These are phyloP conservation scores for Avena insularis DNA, from an alignment of 176 grass and related monocot genomes.

Conservation along the genomic window DNA sequence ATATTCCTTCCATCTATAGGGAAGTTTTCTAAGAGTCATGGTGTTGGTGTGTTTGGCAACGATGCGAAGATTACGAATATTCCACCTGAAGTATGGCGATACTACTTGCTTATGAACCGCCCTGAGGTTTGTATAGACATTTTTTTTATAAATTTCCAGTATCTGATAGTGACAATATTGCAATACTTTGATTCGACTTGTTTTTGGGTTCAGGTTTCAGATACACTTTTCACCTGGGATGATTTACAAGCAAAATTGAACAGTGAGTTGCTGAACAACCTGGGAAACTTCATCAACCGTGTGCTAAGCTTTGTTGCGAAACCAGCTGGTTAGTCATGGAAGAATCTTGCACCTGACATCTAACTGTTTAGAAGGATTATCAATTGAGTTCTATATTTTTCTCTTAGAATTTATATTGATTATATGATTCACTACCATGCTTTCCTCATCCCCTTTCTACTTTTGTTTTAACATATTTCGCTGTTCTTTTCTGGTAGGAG, in stretches of 20 bases:
- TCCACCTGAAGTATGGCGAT: slow-evolving; percentile 91
- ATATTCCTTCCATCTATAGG: slow-evolving; percentile 50
- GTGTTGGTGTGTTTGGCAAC: slow-evolving; percentile 97
- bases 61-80: slow-evolving; percentile 90
- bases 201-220: slow-evolving; percentile 68
- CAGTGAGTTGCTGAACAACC: slow-evolving; percentile 77
- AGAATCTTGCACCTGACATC: slow-evolving; percentile 27
- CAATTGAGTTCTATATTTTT: slow-evolving; percentile 19
- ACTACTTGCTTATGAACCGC: slow-evolving; percentile 93
- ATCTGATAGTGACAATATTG: slow-evolving; percentile 21
- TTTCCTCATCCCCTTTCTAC: slow-evolving; percentile 18
- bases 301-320: slow-evolving; percentile 94
- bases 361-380: slow-evolving; percentile 25
- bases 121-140: slow-evolving; percentile 72
- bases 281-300: slow-evolving; percentile 94
- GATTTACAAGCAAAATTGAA: slow-evolving; percentile 97
- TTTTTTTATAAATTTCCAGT: slow-evolving; percentile 42
- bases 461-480: slow-evolving; percentile 19
- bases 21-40: slow-evolving; percentile 93
- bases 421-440: slow-evolving; percentile 20
- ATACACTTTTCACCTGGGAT: slow-evolving; percentile 92
- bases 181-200: slow-evolving; percentile 36
- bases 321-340: slow-evolving; percentile 65
- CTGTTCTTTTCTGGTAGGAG: slow-evolving; percentile 55
- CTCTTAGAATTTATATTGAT: slow-evolving; percentile 22